phyloP scores from a whole-genome alignment of 225 moss, liverwort and hornwort species.

The Anthoceros angustus region DNA sequence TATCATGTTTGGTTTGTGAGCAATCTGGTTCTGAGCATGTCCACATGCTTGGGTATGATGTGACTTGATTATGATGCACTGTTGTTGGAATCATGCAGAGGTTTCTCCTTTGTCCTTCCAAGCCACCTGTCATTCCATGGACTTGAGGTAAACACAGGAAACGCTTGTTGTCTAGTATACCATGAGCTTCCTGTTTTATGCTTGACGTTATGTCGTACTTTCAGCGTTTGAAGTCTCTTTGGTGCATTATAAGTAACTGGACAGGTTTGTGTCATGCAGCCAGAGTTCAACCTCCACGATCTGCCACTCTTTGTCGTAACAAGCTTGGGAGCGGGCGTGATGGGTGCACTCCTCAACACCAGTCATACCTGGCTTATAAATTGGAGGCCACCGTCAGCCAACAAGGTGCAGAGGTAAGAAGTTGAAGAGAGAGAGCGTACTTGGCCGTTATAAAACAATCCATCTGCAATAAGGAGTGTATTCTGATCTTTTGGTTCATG shows the following conservation, averaged over 20 bases:
- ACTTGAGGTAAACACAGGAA: constrained; percentile 26
- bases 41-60: too few relatives aligned
- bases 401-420: constrained; percentile 34
- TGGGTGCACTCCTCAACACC: constrained; percentile 64
- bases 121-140: constrained; percentile 59
- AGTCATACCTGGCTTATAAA: constrained; percentile 59
- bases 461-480: background rate
- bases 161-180: too few relatives aligned
- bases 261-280: constrained; percentile 21
- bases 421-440: background rate
- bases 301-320: constrained; percentile 63
- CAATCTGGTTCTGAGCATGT: background rate
- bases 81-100: constrained; percentile 19
- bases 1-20: background rate
- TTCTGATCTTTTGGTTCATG: background rate
- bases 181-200: too few relatives aligned
- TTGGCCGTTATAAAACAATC: background rate
- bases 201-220: too few relatives aligned
- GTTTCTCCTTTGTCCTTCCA: constrained; percentile 57
- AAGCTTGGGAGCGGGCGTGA: constrained; percentile 49
- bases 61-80: background rate
- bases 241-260: background rate
- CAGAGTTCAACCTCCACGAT: constrained; percentile 45
- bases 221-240: too few relatives aligned
- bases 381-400: constrained; percentile 37